These are phyloP conservation scores for Diversispora epigaea DNA, from an alignment of 192 early-diverging fungal species.

Conservation along the genomic window DNA sequence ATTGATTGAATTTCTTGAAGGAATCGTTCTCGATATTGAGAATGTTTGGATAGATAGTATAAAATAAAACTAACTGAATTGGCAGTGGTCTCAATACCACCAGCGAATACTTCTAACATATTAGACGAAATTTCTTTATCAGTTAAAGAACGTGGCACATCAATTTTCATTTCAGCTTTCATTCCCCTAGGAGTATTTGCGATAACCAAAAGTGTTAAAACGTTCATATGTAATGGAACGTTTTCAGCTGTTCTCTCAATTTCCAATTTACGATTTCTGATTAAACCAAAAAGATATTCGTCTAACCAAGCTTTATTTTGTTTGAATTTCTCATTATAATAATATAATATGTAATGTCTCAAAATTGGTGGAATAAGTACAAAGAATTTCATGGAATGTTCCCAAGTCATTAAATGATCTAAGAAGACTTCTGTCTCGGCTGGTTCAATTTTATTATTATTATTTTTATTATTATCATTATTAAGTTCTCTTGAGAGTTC, in stretches of 20 bases:
- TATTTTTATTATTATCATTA: neutral
- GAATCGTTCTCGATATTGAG: neutral
- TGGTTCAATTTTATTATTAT: neutral
- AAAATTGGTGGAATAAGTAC: neutral
- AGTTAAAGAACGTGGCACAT: neutral
- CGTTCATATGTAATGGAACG: neutral
- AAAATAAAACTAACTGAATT: neutral
- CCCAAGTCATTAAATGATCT: neutral
- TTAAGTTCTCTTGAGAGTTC: too few relatives aligned
- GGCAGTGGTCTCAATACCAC: constrained; percentile 1
- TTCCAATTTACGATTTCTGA: neutral
- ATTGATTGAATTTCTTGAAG: neutral
- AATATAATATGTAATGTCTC: neutral
- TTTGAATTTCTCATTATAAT: neutral
- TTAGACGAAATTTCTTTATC: neutral
- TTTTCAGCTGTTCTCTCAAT: neutral
- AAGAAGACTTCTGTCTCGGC: neutral
- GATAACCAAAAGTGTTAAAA: neutral
- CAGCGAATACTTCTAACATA: constrained; percentile 5
- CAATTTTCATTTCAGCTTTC: neutral
- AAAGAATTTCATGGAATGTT: neutral
- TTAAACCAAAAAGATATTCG: neutral
- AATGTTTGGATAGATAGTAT: constrained; percentile 3
- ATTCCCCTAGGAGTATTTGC: neutral
- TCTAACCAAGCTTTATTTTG: neutral